Conservation (phyloP, 2,329 filamentous ascomycete species). For the Colletotrichum tofieldiae region DNA sequence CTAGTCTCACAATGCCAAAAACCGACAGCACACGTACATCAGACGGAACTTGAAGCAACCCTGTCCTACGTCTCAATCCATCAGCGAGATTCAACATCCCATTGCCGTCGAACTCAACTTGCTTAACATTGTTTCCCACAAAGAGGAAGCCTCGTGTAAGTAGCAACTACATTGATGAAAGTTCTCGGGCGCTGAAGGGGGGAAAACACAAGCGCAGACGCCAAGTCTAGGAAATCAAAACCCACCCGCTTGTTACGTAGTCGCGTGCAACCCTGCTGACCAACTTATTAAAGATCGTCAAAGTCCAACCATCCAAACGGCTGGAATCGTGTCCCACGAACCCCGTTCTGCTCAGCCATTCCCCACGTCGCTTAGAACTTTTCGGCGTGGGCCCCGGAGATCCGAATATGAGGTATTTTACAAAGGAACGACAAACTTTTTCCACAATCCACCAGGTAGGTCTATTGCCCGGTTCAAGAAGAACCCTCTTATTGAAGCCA, state of each 20-base stretch:
- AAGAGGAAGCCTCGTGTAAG: not conserved
- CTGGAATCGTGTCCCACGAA: not conserved
- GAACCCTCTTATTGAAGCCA: not conserved
- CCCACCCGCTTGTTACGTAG: not conserved
- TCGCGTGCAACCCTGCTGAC: not conserved
- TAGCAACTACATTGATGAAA: too few relatives aligned
- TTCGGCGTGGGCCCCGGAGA: constrained; percentile 1
- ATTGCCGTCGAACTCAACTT: not conserved
- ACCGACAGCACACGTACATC: not conserved
- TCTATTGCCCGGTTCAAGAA: not conserved
- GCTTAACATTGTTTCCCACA: not conserved
- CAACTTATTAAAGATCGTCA: not conserved
- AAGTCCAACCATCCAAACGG: not conserved
- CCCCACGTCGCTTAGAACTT: constrained; percentile 5
- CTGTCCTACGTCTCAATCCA: not conserved
- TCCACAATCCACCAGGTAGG: not conserved
- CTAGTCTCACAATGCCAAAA: not conserved
- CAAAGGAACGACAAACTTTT: not conserved
- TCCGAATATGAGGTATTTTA: constrained; percentile 30
- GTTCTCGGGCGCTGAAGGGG: not conserved
- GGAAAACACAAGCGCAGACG: not conserved
- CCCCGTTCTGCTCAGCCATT: not conserved
- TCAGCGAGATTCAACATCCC: not conserved
- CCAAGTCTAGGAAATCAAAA: not conserved
- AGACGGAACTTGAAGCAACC: not conserved